Base-by-base conservation (phyloP, 2,329 filamentous ascomycete species). In the Aspergillus quadrilineatus region DNA sequence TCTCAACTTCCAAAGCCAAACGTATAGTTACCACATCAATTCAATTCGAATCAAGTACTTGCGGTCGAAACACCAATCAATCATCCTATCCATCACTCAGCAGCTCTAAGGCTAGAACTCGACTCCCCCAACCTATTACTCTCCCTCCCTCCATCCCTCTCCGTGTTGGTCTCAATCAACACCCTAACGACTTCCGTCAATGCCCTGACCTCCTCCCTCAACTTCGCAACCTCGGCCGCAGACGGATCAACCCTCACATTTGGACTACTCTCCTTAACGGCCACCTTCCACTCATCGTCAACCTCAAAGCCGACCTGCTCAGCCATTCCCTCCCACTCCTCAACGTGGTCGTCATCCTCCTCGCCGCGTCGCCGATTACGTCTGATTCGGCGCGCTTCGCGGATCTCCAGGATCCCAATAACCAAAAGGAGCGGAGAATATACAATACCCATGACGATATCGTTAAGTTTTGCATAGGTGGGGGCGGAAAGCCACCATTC, bases 401-500 rank as follows among this genome's bases (percentile, higher is more conserved):
- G 80, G 10, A 81, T 85, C 73, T 94, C 90, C 48, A 89, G 79
- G 60, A 82, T 83, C 0, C 92, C 92, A 0, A 91, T 91, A 8
- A 93, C 76, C 7, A 96, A 68, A 0, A 99, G 81, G 0, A 97
- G 76, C 0, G 94, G 94, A 0, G 85, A 89, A 76, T 99, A 99
- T 12, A 97, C 80, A 44, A 88, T 67, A 1, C 82, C 88, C 92
- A 97, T 97, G 66, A 97, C 86, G 53, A 85, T 81, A 72, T 97
- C 90, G 73, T 99, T 99, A 53, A 97, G 76, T 34, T 83, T 82
- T 64, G 92, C 88, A 71, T 97, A 99, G 2, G 74, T 74, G 6
- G 79, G 67, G 60, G 85, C 84, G n/a, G 84, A 77, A 80, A 99
- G 82, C 94, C 93, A 99, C 94, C 94, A 99, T 78, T 97, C 94